Evolutionary conservation across 306 rosid genomes (phyloP), one percentile per base, ranked within the genome.

Genomic region (Rubus parviflorus): DNA sequence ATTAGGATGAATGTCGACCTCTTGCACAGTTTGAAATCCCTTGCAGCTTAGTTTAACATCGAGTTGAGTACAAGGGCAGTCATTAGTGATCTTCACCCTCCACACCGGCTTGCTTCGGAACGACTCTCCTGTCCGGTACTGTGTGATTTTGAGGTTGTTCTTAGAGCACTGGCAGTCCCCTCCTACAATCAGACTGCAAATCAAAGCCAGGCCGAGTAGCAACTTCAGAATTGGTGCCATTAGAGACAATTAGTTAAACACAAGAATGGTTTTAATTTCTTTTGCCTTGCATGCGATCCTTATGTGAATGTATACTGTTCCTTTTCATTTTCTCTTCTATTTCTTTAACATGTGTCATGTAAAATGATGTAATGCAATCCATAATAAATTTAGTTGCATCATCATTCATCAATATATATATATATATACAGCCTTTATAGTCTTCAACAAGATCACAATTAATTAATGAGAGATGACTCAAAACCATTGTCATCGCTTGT

Each of bases 21-120:
- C 37, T 35, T 79, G 45, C 0, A 38, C 54, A 3, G 86, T 63
- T 49, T 77, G 54, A 74, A 85, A 90, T 43, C 82, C 89, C 0
- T 0, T 4, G 70, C 91, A 89, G 2, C 80, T 72, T 14, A 85
- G 37, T 5, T 40, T 25, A 8, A 87, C 80, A 10, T 63, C 6
- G 0, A 9, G 23, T 17, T 83, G 94, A 58, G 77, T 41, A 78
- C 92, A 90, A 0, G 3, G 0, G 7, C 92, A 90, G 0, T 68
- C 53, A 74, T 82, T 87, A 1, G 43, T 74, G 23, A 87, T 72
- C 0, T 67, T 81, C 46, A 78, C 90, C 0, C 4, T 5, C 88
- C 88, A 89, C 45, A 85, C 79, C 35, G 74, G 67, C 63, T 80
- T 82, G 8, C 47, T 47, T 13, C 17, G n/a, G 10, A 83, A 65